Percentiles rank a stretch among this genome's conserved stretches.
These are phyloP conservation scores for Neonectria faginata DNA, from an alignment of 2,329 filamentous ascomycete genomes.

Conservation along the genomic window DNA sequence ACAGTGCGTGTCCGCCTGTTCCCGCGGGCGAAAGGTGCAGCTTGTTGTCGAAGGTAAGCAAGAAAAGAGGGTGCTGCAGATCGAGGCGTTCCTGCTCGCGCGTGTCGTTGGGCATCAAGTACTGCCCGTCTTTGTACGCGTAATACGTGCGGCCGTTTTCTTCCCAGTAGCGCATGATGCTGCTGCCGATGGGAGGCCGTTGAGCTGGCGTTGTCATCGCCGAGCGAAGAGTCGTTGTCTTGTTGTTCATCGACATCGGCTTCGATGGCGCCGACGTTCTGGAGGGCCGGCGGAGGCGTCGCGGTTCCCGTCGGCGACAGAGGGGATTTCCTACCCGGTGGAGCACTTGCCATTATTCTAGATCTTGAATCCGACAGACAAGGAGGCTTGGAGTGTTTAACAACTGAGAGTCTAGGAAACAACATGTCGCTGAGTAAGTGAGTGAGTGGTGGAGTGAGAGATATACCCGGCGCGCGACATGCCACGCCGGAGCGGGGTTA, in stretches of 20 bases:
- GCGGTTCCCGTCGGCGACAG: neutral
- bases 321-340: neutral
- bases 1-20: constrained; percentile 21
- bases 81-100: constrained; percentile 40
- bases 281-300: neutral
- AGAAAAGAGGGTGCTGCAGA: constrained; percentile 41
- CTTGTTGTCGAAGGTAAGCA: constrained; percentile 44
- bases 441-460: no score
- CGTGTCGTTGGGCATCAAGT: constrained; percentile 35
- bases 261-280: constrained; percentile 5
- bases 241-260: constrained; percentile 5
- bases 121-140: constrained; percentile 44
- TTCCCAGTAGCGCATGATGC: constrained; percentile 40
- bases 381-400: neutral
- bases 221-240: constrained; percentile 13
- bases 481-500: constrained; percentile 8
- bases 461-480: neutral
- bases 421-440: neutral
- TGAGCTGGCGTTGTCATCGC: constrained; percentile 1
- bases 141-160: constrained; percentile 49
- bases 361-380: neutral
- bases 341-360: neutral
- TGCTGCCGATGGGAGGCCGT: constrained; percentile 40
- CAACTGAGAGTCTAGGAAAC: neutral
- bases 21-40: constrained; percentile 38